These are phyloP conservation scores for Brassica hybrid DNA, from an alignment of 441 rosid genomes.

Conservation along the genomic window DNA sequence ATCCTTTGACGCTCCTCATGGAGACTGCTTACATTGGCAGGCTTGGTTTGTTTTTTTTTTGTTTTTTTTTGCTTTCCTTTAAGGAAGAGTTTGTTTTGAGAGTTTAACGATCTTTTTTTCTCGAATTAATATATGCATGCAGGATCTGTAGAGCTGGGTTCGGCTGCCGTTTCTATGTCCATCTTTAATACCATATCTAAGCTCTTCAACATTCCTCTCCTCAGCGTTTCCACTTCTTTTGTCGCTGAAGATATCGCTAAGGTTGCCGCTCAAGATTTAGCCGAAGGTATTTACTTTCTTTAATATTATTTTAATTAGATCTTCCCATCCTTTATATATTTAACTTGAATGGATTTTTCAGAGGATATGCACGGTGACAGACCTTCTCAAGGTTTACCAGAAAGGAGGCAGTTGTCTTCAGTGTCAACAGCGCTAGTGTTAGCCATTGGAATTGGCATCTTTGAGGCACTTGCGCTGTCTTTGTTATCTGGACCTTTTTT, in stretches of 20 bases:
- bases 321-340: conserved; percentile 11
- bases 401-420: conserved; percentile 83
- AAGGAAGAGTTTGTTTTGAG: not conserved
- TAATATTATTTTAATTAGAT: not conserved
- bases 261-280: conserved; percentile 51
- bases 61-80: conserved; percentile 6
- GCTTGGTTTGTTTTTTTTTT: conserved; percentile 54
- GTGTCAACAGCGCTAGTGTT: conserved; percentile 90
- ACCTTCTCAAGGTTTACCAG: conserved; percentile 45
- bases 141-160: conserved; percentile 92
- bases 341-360: conserved; percentile 25
- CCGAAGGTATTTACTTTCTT: conserved; percentile 51
- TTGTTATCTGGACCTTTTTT: conserved; percentile 83
- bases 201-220: conserved; percentile 92
- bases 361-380: conserved; percentile 51
- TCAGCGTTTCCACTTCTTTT: conserved; percentile 91
- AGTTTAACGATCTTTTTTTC: conserved; percentile 17
- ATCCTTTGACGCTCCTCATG: conserved; percentile 85
- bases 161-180: conserved; percentile 81
- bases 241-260: conserved; percentile 92
- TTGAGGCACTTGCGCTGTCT: conserved; percentile 77
- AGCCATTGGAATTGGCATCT: conserved; percentile 82
- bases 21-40: conserved; percentile 99
- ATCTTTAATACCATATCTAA: conserved; percentile 89
- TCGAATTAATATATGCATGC: too few relatives aligned